Evolutionary conservation across 306 rosid genomes (phyloP), one percentile per base, ranked within the genome.

Genomic region (Ceratonia siliqua): DNA sequence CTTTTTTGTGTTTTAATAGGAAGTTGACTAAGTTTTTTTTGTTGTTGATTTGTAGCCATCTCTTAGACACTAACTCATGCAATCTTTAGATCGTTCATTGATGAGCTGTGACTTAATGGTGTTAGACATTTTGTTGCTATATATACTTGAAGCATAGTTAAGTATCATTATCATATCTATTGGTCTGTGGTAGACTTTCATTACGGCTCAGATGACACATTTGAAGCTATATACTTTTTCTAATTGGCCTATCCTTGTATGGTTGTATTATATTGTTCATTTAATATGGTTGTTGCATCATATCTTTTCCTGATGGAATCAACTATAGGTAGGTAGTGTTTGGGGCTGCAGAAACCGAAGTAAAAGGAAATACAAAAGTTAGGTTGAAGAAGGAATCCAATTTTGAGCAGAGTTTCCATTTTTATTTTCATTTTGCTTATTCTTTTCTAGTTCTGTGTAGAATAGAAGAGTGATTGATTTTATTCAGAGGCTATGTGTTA

Each of bases 1-100:
- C 25, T 63, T n/a, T 73, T 36, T 56, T 74, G 42, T 78, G 30
- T 33, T 78, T 12, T 73, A 5, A 59, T 67, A 39, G 56, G 64
- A 13, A 35, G 61, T 74, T 74, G 48, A 50, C 74, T 24, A 67
- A 28, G 45, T 15, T 78, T 64, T 55, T 53, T 18, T 67, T 49
- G 70, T 63, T 45, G 14, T 78, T 56, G 22, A 50, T 72, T 70
- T 17, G 14, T 62, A 6, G 20, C 7, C 25, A 30, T 46, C 32
- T 20, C 45, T 21, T 72, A n/a, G 28, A 42, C 36, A 25, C 14
- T 20, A 38, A 70, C 41, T 45, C 62, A 28, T 15, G 28, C 57
- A 75, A 42, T 63, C 53, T 61, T 48, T 6, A 58, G 59, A 68
- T 55, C 63, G 10, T 9, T 10, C 18, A 78, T 55, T 58, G 25